Evolutionary conservation across 345 rosid species (phyloP).

Genomic region (Microcos paniculata): DNA sequence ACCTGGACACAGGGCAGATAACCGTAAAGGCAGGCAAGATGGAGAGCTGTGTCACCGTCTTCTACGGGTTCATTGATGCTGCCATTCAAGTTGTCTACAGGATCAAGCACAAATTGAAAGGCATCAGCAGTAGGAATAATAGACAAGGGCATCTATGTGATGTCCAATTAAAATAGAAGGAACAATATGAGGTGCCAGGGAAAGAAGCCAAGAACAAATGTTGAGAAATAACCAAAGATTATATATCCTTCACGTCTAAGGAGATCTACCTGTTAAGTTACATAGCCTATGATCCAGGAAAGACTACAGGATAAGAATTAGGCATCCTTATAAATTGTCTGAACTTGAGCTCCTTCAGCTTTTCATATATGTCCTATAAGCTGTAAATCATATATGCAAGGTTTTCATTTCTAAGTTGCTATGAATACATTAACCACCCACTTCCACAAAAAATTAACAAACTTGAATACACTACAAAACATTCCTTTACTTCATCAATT

Average conservation of each 20-base stretch:
- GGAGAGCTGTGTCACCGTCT: slow-evolving; percentile 93
- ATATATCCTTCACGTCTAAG: neutral
- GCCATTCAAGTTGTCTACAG: slow-evolving; percentile 67
- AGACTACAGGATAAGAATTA: neutral
- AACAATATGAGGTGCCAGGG: neutral
- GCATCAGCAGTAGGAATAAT: neutral
- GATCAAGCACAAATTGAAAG: neutral
- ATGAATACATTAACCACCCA: neutral
- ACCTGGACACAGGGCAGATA: slow-evolving; percentile 86
- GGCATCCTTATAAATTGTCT: neutral
- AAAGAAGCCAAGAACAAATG: neutral
- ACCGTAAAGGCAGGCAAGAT: slow-evolving; percentile 86
- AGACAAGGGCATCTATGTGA: neutral
- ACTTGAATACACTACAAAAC: neutral
- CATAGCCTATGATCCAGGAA: neutral
- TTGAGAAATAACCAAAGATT: neutral
- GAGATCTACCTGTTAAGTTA: neutral
- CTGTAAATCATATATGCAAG: neutral
- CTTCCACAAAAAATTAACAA: neutral
- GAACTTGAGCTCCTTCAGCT: neutral
- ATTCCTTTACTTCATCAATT: neutral
- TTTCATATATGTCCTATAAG: neutral
- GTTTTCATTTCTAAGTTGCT: neutral
- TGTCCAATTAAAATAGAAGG: neutral
- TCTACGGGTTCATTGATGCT: slow-evolving; percentile 80